Evolutionary conservation across 805 yeast genomes (phyloP), one percentile per base, ranked within the genome.

Genomic region (Wickerhamia fluorescens): DNA sequence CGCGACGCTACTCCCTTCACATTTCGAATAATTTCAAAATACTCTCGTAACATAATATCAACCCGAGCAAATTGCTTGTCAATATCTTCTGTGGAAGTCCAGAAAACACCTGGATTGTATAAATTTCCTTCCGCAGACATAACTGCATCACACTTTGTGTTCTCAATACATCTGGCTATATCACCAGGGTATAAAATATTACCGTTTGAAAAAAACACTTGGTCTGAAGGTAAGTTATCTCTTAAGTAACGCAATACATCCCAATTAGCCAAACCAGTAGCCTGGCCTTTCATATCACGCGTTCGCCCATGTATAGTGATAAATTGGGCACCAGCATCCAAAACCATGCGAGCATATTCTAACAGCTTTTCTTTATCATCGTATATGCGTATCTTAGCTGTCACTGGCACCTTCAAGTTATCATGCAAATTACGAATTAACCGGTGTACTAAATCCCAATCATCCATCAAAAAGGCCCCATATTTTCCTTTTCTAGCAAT

Each of bases 61-160:
- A 89, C 88, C 34, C 97, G 67, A 9, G 96, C 95, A 46, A 75
- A 87, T 33, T 75, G 80, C 40, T 60, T 74, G 13, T 83, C 86
- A 15, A 42, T 53, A 30, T 78, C 73, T 6, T 65, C 57, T 2
- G 56, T 45, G 25, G 57, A 52, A 2, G 71, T 58, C 78, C 77
- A 72, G 51, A 92, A 89, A 1, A 88, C 75, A 5, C 94, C 96
- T 1, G 99, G 99, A 45, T 92, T 92, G 57, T 78, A 83, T 20
- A 92, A 61, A 47, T 87, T 87, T 1, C 96, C 96, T 54, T 92
- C 99, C 1, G 98, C 98, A 23, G 94, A 78, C 98, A 92, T 92
- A 11, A 92, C 92, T 0, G 87, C 95, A 56, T 92, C 96, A 39
- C 92, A 82, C 1, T 58, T 61, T 4, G 85, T 74, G 6, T 61